Conservation (phyloP, 2,329 filamentous ascomycete species). For the Colletotrichum plurivorum region DNA sequence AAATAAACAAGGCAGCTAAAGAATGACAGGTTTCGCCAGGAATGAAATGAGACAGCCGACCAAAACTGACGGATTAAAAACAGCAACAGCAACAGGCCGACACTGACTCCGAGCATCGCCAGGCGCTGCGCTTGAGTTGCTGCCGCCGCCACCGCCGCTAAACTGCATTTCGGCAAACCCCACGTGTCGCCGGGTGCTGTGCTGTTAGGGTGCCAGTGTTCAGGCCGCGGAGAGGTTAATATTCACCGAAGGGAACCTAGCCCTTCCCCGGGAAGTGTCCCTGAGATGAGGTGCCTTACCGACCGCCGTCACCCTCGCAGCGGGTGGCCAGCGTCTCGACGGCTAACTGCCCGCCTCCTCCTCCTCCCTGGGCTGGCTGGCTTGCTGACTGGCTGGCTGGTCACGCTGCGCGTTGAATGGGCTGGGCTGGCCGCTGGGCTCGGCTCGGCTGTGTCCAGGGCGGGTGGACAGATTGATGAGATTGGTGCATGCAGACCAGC, state of each 20-base stretch:
- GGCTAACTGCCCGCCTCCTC: conserved; percentile 14
- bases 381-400: background rate
- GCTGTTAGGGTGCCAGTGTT: conserved; percentile 23
- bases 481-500: conserved; percentile 26
- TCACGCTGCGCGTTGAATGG: background rate
- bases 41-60: conserved; percentile 18
- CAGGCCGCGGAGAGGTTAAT: conserved; percentile 22
- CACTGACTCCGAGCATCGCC: conserved; percentile 5
- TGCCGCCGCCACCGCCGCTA: conserved; percentile 28
- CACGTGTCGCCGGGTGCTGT: conserved; percentile 29
- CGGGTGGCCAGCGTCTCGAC: conserved; percentile 9
- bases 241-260: conserved; percentile 32
- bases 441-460: conserved; percentile 28
- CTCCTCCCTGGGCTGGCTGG: conserved; percentile 5
- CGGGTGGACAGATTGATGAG: conserved; percentile 20
- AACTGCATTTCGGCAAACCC: conserved; percentile 35
- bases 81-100: background rate
- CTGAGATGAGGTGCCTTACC: conserved; percentile 28
- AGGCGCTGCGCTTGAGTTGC: conserved; percentile 29
- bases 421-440: conserved; percentile 18
- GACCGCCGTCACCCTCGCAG: conserved; percentile 24
- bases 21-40: conserved; percentile 22
- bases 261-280: conserved; percentile 26
- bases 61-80: conserved; percentile 1
- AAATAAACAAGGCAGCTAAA: conserved; percentile 8